Base-by-base conservation (phyloP, 192 early-diverging fungal species). In the Coemansia sp. region DNA sequence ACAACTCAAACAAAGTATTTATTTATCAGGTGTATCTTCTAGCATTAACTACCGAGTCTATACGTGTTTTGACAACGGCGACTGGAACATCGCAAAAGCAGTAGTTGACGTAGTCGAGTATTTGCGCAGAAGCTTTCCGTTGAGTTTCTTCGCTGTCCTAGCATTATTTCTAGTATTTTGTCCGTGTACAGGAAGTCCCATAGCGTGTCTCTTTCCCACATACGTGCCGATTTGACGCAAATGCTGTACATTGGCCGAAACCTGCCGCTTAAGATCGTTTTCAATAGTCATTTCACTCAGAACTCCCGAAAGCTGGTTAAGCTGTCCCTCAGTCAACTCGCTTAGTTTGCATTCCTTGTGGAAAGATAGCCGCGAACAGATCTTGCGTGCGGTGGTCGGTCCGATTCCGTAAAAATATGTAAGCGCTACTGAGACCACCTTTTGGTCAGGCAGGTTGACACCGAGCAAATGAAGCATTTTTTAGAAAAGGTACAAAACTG, bases 381-480 rank as follows among this genome's bases (percentile, higher is more conserved):
- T 80, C 65, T 86, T 82, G 30, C 83, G 73, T 29, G 89, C 89
- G 11, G 91, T 92, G 59, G 82, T 76, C 45, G 84, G 85, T 16
- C 96, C 96, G 68, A 98, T 91, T 25, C 96, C 96, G 69, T 95
- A 95, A 70, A 98, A 94, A 51, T 90, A 88, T 59, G 87, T 87
- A 17, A 94, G 85, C 38, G 91, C 90, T n/a, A 92, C 89, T 0
- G 85, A 85, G 59, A 95, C 92, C 30, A 90, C 67, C 83, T 94
- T 94, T 54, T 88, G 76, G 85, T 97, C 95, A 20, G 95, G 95
- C 48, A 97, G 85, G 82, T 97, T 97, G 66, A 97, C 92, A 67
- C 95, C 95, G 54, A 97, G 87, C 63, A 97, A 81, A 82, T 94
- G 93, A 76, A 97, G 80, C 91, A 93, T 93, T 22, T 48, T 52